Conservation (phyloP, 768 basidiomycete genomes). For the Pulveroboletus sp. region DNA sequence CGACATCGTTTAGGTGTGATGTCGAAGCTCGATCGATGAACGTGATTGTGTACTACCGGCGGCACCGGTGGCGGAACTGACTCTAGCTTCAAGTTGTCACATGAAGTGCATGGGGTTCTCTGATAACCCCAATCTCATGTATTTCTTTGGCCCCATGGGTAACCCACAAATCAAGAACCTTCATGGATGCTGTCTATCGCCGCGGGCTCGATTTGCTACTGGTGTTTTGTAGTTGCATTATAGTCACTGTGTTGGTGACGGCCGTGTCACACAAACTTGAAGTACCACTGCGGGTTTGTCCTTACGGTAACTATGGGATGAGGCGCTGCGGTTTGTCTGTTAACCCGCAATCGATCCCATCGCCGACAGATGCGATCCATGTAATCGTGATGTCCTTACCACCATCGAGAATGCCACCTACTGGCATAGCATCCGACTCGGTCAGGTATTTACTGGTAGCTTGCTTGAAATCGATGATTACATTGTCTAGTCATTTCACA, state of each 20-base stretch:
- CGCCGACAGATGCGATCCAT: too few relatives aligned
- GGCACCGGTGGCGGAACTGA: background rate
- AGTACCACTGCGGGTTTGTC: background rate
- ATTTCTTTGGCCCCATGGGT: background rate
- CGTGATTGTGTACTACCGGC: background rate
- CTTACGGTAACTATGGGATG: too few relatives aligned
- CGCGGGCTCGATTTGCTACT: too few relatives aligned
- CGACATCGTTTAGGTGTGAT: background rate
- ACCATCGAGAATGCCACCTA: too few relatives aligned
- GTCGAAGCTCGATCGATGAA: background rate
- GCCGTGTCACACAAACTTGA: too few relatives aligned
- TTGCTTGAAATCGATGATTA: background rate
- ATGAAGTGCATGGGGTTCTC: background rate
- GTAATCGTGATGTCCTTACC: too few relatives aligned
- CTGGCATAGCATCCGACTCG: too few relatives aligned
- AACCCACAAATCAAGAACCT: slow-evolving; percentile 3
- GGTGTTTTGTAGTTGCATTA: too few relatives aligned
- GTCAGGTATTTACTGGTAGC: too few relatives aligned
- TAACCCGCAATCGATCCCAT: too few relatives aligned
- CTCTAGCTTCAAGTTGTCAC: background rate
- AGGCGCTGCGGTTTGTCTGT: too few relatives aligned
- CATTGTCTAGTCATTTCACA: background rate
- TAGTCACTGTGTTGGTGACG: too few relatives aligned
- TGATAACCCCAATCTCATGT: slow-evolving; percentile 1
- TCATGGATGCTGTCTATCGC: background rate